phyloP scores from a whole-genome alignment of 23 red algal species.

The Gracilaria caudata region DNA sequence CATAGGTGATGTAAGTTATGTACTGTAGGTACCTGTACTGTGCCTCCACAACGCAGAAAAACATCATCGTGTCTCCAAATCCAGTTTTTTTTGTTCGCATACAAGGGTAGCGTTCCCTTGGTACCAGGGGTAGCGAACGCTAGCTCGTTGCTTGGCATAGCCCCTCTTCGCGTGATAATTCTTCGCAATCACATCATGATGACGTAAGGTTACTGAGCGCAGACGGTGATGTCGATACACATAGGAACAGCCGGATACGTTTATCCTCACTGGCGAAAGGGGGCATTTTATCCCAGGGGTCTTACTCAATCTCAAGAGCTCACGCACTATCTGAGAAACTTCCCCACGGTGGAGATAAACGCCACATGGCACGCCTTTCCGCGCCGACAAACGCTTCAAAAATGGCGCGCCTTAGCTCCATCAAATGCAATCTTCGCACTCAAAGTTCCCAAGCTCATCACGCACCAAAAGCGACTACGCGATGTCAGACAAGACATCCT shows the following conservation, averaged over 20 bases:
- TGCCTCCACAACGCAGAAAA: too few relatives aligned
- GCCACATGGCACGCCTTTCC: slow-evolving; percentile 51
- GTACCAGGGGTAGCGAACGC: too few relatives aligned
- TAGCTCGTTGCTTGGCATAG: too few relatives aligned
- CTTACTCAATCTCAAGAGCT: slow-evolving; percentile 21
- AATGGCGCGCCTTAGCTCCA: slow-evolving; percentile 18
- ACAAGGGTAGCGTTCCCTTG: too few relatives aligned
- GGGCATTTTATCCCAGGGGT: slow-evolving; percentile 24
- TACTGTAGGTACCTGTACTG: too few relatives aligned
- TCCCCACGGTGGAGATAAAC: slow-evolving; percentile 35
- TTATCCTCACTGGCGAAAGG: slow-evolving; percentile 35
- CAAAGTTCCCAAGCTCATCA: slow-evolving; percentile 38
- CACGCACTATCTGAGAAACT: slow-evolving; percentile 22
- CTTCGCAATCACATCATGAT: too few relatives aligned
- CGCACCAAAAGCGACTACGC: slow-evolving; percentile 25
- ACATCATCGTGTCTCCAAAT: too few relatives aligned
- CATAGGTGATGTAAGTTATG: too few relatives aligned
- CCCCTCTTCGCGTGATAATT: too few relatives aligned
- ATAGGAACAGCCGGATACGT: slow-evolving; percentile 47
- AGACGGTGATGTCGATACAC: neutral
- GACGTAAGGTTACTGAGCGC: too few relatives aligned
- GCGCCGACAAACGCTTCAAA: slow-evolving; percentile 16
- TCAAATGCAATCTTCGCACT: neutral
- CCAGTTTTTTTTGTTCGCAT: too few relatives aligned
- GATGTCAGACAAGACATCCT: neutral